Conservation (phyloP, 140 eudicot species). For the Flaveria floridana region DNA sequence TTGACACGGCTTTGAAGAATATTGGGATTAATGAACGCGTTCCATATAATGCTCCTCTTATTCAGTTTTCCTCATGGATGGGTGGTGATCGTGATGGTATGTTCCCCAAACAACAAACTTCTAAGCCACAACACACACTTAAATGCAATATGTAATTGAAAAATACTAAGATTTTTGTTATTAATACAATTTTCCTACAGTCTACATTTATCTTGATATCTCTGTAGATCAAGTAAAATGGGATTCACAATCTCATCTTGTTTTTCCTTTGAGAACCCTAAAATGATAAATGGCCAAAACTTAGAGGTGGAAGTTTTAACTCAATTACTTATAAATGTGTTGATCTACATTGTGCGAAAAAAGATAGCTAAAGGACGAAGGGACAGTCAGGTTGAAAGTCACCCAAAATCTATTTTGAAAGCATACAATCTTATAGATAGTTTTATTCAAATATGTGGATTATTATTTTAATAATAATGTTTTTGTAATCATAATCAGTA, state of each 20-base stretch:
- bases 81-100: conserved; percentile 99
- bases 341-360: background rate
- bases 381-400: background rate
- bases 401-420: background rate
- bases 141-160: background rate
- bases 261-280: background rate
- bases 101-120: conserved; percentile 7
- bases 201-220: background rate
- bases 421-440: background rate
- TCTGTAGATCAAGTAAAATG: background rate
- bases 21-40: conserved; percentile 92
- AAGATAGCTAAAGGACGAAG: background rate
- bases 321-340: background rate
- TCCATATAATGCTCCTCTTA: conserved; percentile 97
- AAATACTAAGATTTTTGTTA: background rate
- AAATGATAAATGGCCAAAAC: background rate
- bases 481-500: background rate
- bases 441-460: background rate
- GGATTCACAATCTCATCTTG: background rate
- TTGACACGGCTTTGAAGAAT: conserved; percentile 95
- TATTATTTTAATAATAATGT: background rate
- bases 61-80: conserved; percentile 99
- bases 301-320: background rate
- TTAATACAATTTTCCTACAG: conserved; percentile 1
- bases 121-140: background rate